These are phyloP conservation scores for Sinapis alba DNA, from an alignment of 441 rosid genomes.

Conservation along the genomic window DNA sequence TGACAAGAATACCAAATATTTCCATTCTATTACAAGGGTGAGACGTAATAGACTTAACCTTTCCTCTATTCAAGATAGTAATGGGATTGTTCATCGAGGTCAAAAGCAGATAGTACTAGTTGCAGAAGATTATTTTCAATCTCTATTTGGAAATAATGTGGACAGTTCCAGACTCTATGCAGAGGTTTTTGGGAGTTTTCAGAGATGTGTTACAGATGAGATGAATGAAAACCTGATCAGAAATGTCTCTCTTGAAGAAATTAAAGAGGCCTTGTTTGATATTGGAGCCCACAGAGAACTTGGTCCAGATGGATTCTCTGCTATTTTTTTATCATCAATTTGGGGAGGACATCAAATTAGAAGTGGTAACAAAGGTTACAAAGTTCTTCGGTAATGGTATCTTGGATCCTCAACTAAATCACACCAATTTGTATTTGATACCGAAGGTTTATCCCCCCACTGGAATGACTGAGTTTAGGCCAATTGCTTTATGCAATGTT, in stretches of 20 bases:
- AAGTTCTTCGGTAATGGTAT: not conserved
- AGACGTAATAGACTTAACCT: not conserved
- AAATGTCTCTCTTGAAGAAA: not conserved
- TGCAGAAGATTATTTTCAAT: not conserved
- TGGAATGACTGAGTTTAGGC: not conserved
- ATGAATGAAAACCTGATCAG: not conserved
- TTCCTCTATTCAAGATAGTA: not conserved
- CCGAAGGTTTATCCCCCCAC: not conserved
- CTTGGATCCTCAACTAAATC: not conserved
- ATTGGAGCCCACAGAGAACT: not conserved
- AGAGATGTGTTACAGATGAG: not conserved
- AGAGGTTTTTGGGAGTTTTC: not conserved
- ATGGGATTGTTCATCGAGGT: not conserved
- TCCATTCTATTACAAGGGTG: not conserved
- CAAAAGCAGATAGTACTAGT: not conserved
- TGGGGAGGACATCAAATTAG: not conserved
- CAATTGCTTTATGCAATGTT: not conserved
- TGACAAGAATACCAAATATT: not conserved
- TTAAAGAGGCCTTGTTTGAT: not conserved
- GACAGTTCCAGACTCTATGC: not conserved
- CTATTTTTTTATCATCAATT: not conserved
- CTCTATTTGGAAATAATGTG: not conserved
- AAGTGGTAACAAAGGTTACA: not conserved
- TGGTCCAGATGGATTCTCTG: not conserved
- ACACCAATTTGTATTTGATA: not conserved